Conservation (phyloP, 2,329 filamentous ascomycete genomes). For the Endoconidiophora laricicola region DNA sequence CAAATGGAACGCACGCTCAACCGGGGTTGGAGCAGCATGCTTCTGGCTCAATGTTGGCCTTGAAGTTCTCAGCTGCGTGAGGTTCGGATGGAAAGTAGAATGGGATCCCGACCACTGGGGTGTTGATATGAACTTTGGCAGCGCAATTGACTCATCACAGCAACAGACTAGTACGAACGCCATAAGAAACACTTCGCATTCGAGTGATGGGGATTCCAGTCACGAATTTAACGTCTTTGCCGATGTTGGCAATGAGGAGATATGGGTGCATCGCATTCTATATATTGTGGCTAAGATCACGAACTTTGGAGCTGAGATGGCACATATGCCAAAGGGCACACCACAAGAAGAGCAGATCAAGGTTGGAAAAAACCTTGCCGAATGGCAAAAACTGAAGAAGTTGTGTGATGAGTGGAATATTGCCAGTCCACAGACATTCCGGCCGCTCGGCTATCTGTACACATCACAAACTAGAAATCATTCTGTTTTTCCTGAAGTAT, state of each 20-base stretch:
- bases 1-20: conserved; percentile 65
- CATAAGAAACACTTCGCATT: not conserved
- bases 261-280: conserved; percentile 78
- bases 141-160: not conserved
- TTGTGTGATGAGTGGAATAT: conserved; percentile 73
- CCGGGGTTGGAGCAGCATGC: conserved; percentile 68
- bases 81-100: conserved; percentile 70
- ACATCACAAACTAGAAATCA: conserved; percentile 48
- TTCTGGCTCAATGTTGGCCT: conserved; percentile 90
- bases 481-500: conserved; percentile 73
- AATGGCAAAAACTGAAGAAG: conserved; percentile 68
- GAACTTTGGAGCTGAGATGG: conserved; percentile 55
- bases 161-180: too few species aligned
- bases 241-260: conserved; percentile 47
- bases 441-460: conserved; percentile 62
- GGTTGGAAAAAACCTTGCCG: conserved; percentile 46
- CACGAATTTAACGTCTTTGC: conserved; percentile 6
- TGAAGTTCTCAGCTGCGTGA: conserved; percentile 76
- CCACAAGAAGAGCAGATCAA: conserved; percentile 47
- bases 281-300: conserved; percentile 77
- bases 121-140: conserved; percentile 56
- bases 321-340: conserved; percentile 26
- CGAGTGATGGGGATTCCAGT: conserved; percentile 21
- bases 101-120: conserved; percentile 90
- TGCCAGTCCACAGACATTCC: conserved; percentile 69